These are phyloP conservation scores for Ceratobasidium sp. DNA, from an alignment of 1,284 basidiomycete genomes.

Conservation along the genomic window DNA sequence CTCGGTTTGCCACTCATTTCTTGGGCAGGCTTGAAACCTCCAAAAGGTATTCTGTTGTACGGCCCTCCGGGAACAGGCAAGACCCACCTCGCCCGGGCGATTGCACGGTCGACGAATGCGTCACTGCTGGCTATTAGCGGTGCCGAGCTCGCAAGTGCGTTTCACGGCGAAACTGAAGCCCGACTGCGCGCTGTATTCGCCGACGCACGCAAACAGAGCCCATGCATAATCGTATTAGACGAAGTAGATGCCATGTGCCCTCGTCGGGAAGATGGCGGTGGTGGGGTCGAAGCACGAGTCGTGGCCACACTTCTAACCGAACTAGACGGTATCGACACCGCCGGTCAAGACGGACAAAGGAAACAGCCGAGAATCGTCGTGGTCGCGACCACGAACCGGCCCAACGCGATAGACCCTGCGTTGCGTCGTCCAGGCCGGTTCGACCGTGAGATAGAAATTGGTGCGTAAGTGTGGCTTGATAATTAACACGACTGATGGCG, in stretches of 20 bases:
- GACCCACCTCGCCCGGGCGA: constrained; percentile 88
- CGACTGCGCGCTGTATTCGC: constrained; percentile 87
- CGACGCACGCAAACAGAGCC: constrained; percentile 78
- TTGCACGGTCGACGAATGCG: constrained; percentile 66
- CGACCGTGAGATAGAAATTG: constrained; percentile 97
- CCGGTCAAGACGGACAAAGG: constrained; percentile 51
- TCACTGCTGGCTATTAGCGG: constrained; percentile 90
- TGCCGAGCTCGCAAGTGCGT: constrained; percentile 91
- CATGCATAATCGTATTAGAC: constrained; percentile 93
- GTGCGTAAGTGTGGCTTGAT: constrained; percentile 53
- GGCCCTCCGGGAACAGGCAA: constrained; percentile 95
- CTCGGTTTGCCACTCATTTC: neutral
- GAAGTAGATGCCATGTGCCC: constrained; percentile 97
- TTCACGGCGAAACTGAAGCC: constrained; percentile 95
- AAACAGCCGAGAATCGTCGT: constrained; percentile 75
- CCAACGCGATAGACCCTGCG: constrained; percentile 96
- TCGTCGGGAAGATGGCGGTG: constrained; percentile 78
- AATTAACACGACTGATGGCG: no score
- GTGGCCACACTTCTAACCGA: constrained; percentile 94
- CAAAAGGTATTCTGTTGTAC: constrained; percentile 85
- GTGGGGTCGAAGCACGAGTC: constrained; percentile 92
- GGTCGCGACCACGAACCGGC: constrained; percentile 95
- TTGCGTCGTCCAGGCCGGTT: constrained; percentile 92
- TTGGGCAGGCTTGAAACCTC: constrained; percentile 76
- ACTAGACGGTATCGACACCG: constrained; percentile 87